Percentiles rank a stretch among this genome's conserved stretches.
Conservation (phyloP, 306 rosid genomes). For the Vigna reflexopilosa region DNA sequence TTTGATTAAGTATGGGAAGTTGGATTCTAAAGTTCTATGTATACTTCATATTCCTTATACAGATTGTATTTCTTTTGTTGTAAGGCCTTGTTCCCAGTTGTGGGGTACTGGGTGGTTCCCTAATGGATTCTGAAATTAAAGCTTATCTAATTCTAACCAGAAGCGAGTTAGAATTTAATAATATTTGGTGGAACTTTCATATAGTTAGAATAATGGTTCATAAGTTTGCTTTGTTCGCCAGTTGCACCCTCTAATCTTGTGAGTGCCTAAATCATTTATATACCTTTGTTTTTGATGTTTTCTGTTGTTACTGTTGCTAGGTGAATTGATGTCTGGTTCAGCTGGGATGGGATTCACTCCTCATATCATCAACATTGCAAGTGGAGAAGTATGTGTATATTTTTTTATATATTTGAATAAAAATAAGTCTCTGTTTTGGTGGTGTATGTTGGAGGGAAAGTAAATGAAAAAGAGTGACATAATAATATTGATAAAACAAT, state of each 20-base stretch:
- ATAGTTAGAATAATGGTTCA: neutral
- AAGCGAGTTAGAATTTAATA: neutral
- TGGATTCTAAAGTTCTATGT: neutral
- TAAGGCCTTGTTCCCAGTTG: neutral
- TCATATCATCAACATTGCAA: conserved; percentile 75
- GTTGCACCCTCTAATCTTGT: neutral
- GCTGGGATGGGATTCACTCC: conserved; percentile 94
- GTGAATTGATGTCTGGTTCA: conserved; percentile 76
- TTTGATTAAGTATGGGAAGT: neutral
- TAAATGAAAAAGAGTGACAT: conserved; percentile 12
- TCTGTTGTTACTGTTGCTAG: conserved; percentile 58
- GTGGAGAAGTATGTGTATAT: conserved; percentile 80
- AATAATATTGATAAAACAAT: neutral
- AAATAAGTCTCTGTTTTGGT: neutral
- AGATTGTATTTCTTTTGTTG: neutral
- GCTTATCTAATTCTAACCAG: neutral
- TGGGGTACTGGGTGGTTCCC: neutral
- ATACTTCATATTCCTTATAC: conserved; percentile 16
- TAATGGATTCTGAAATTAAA: neutral
- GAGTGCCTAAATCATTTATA: neutral
- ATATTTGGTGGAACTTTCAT: conserved; percentile 5
- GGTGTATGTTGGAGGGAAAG: conserved; percentile 5
- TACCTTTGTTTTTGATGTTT: conserved; percentile 38
- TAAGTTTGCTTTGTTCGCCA: neutral
- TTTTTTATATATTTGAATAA: conserved; percentile 30